phyloP scores from a whole-genome alignment of 2,329 filamentous ascomycete species.

The Fusarium sp. region DNA sequence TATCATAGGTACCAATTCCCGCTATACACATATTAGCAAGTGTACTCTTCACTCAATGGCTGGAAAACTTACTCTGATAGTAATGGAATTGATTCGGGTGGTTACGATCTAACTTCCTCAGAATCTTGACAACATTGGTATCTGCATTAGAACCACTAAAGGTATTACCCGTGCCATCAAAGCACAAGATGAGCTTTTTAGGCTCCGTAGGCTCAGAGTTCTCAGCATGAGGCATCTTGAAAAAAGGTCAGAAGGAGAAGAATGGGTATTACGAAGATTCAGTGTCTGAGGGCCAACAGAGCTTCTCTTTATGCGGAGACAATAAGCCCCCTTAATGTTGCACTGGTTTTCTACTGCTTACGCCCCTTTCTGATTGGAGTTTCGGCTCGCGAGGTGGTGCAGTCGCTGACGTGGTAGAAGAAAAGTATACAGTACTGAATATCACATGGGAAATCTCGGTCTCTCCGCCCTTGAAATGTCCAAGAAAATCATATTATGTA shows the following conservation, averaged over 20 bases:
- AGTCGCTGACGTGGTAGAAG: neutral
- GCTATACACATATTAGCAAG: slow-evolving; percentile 42
- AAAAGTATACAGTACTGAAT: neutral
- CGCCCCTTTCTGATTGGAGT: neutral
- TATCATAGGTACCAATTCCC: slow-evolving; percentile 63
- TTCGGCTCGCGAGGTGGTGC: slow-evolving; percentile 1
- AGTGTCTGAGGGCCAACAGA: neutral
- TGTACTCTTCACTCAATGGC: accelerated
- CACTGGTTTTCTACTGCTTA: neutral
- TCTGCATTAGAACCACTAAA: slow-evolving; percentile 60
- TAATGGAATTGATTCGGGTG: slow-evolving; percentile 59
- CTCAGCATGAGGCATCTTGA: slow-evolving; percentile 33
- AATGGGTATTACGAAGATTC: neutral
- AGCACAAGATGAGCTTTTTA: slow-evolving; percentile 59
- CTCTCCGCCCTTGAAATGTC: neutral
- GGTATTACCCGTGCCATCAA: slow-evolving; percentile 61
- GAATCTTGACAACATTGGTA: slow-evolving; percentile 65
- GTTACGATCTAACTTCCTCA: slow-evolving; percentile 58
- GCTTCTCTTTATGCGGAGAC: slow-evolving; percentile 27
- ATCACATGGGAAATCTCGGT: neutral
- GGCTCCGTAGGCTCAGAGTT: slow-evolving; percentile 30
- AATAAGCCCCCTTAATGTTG: neutral
- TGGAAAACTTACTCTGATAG: slow-evolving; percentile 55
- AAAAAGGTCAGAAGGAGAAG: neutral
- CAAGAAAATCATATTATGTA: neutral